phyloP scores from a whole-genome alignment of 179 eudicot species.

The Nepenthes alata region DNA sequence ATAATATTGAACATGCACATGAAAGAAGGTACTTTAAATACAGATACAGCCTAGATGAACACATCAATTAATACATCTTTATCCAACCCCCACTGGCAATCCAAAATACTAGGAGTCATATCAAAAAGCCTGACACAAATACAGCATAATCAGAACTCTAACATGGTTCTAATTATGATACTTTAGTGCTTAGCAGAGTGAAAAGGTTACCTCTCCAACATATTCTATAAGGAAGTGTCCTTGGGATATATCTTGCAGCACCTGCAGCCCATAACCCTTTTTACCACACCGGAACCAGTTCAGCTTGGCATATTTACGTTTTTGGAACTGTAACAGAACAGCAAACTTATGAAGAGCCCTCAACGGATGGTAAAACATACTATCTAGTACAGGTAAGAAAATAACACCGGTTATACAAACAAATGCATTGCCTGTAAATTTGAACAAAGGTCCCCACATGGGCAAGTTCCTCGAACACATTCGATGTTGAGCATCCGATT shows the following conservation, averaged over 20 bases:
- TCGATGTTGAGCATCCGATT: constrained; percentile 96
- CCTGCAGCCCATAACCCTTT: constrained; percentile 88
- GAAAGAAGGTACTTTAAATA: neutral
- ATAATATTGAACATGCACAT: neutral
- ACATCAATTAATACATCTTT: no score
- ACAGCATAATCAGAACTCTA: no score
- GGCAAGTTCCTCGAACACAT: constrained; percentile 86
- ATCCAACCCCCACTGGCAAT: no score
- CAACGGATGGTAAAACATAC: neutral
- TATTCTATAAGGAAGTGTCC: constrained; percentile 92
- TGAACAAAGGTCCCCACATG: constrained; percentile 88
- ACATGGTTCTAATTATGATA: no score
- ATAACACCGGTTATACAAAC: neutral
- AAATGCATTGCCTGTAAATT: constrained; percentile 63
- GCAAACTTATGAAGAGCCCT: neutral
- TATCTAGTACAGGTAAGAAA: neutral
- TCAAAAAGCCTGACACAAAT: no score
- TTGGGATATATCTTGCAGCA: constrained; percentile 47
- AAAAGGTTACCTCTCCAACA: constrained; percentile 78
- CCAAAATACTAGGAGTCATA: no score
- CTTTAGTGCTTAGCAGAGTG: neutral
- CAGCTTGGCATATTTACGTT: constrained; percentile 61
- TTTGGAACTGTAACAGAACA: constrained; percentile 68
- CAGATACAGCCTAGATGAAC: no score
- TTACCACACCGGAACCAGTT: constrained; percentile 72